Evolutionary conservation across 1,139 yeast genomes (phyloP).

Genomic region (Wickerhamiella infanticola): DNA sequence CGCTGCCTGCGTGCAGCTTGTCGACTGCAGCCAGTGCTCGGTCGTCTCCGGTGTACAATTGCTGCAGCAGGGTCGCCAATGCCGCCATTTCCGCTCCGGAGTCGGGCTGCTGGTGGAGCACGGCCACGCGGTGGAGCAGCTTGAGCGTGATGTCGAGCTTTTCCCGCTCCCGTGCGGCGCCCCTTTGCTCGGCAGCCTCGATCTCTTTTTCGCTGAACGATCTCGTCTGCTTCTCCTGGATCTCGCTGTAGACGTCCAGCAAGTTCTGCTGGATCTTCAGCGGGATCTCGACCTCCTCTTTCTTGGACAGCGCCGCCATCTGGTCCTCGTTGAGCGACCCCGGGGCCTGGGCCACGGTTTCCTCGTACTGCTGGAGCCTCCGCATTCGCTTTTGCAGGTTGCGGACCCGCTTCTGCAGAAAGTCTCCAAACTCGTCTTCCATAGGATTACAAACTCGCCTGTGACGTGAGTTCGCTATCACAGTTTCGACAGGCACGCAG

Average conservation of each 20-base stretch:
- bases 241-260: constrained; percentile 15
- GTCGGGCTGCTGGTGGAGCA: constrained; percentile 17
- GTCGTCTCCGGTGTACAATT: constrained; percentile 24
- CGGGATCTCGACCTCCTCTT: constrained; percentile 25
- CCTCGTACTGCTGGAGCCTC: constrained; percentile 24
- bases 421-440: constrained; percentile 19
- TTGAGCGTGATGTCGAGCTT: constrained; percentile 3
- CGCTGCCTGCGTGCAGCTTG: constrained; percentile 18
- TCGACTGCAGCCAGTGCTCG: constrained; percentile 21
- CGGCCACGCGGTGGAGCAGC: constrained; percentile 24
- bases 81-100: constrained; percentile 16
- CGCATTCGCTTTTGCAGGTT: constrained; percentile 25
- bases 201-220: neutral
- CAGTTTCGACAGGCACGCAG: no score
- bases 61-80: constrained; percentile 21
- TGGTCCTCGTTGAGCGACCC: constrained; percentile 24
- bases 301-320: constrained; percentile 20
- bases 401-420: constrained; percentile 24
- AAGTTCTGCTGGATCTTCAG: constrained; percentile 23
- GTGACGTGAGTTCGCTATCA: no score
- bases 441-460: neutral
- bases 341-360: constrained; percentile 17
- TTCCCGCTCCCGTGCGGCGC: constrained; percentile 4
- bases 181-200: constrained; percentile 6
- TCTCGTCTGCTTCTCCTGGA: neutral